phyloP scores from a whole-genome alignment of 2,329 filamentous ascomycete species.

The Alternaria arbusti region DNA sequence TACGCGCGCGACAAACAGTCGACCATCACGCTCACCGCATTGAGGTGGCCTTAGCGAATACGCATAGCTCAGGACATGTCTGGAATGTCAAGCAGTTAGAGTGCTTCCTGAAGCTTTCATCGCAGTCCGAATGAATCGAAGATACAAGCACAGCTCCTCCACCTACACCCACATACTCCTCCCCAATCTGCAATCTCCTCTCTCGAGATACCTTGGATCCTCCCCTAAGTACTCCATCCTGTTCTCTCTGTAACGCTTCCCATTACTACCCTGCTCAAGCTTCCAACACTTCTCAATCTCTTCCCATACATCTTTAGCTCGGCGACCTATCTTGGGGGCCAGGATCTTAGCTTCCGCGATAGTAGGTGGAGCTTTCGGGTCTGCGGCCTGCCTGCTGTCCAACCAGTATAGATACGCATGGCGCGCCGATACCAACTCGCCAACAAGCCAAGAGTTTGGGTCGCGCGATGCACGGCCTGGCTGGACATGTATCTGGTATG shows the following conservation, averaged over 20 bases:
- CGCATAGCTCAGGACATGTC: neutral
- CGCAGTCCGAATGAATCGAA: neutral
- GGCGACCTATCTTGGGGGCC: conserved; percentile 6
- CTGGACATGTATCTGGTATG: conserved; percentile 12
- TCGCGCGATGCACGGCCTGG: neutral
- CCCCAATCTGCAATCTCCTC: neutral
- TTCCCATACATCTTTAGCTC: conserved; percentile 15
- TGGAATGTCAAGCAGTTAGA: neutral
- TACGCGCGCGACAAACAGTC: neutral
- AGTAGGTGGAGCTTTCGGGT: conserved; percentile 12
- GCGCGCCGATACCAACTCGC: conserved; percentile 17
- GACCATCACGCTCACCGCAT: neutral
- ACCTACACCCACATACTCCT: conserved; percentile 15
- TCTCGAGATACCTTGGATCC: conserved; percentile 2
- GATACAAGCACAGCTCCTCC: neutral
- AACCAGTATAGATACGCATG: conserved; percentile 28
- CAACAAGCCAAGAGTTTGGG: conserved; percentile 13
- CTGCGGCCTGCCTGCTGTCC: conserved; percentile 6
- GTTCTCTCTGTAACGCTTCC: conserved; percentile 8
- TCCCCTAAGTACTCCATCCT: conserved; percentile 15
- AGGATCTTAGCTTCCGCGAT: conserved; percentile 13
- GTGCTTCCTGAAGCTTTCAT: neutral
- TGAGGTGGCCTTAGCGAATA: neutral
- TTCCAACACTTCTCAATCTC: conserved; percentile 21
- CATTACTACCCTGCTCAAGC: conserved; percentile 15